Base-by-base conservation (phyloP, 2,329 filamentous ascomycete species). In the Pleoardoris graminearum region DNA sequence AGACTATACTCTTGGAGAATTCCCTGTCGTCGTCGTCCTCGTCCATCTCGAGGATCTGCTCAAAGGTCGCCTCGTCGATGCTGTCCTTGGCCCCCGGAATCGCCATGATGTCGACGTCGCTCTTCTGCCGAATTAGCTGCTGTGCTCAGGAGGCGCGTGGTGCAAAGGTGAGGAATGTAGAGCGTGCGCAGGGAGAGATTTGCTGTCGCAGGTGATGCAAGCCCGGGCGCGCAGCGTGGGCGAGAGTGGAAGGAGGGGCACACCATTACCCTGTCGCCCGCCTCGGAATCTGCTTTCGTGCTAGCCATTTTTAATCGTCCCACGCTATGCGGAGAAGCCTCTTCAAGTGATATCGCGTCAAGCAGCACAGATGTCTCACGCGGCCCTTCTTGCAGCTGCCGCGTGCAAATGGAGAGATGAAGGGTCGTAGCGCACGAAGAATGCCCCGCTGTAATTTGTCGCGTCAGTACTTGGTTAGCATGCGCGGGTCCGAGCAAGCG, bases 1-100 rank as follows among this genome's bases (percentile, higher is more conserved):
- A 88, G 43, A 97, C 92, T 61, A 99, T 92, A 55, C 88, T 87
- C 65, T 81, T 84, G 77, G 89, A 95, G 80, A 97, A 97, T 43
- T 96, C 91, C 64, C 86, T 83, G 59, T 93, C 89, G 10, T 86
- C 84, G 61, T 90, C 88, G 59, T 90, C 89, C 59, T 97, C 94
- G 73, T 99, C 94, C 93, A 99, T 97, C 76, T 97, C 94, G 58
- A 97, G 84, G 72, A 99, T 97, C 79, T 97, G 94, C 66, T 87
- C 86, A 67, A 99, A 99, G 51, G 91, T 96, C 50, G 76, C 72
- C 55, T 80, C 77, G 73, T 97, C 93, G 75, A 99, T 86, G 70
- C 82, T 81, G 60, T 94, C 89, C 54, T 85, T 86, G 60, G 91
- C 84, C 54, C 89, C 84, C 54, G 80, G 79, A 66, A 85, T 70